Evolutionary conservation across 179 eudicot species (phyloP), one percentile per base, ranked within the genome.

Genomic region (Spinacia oleracea): DNA sequence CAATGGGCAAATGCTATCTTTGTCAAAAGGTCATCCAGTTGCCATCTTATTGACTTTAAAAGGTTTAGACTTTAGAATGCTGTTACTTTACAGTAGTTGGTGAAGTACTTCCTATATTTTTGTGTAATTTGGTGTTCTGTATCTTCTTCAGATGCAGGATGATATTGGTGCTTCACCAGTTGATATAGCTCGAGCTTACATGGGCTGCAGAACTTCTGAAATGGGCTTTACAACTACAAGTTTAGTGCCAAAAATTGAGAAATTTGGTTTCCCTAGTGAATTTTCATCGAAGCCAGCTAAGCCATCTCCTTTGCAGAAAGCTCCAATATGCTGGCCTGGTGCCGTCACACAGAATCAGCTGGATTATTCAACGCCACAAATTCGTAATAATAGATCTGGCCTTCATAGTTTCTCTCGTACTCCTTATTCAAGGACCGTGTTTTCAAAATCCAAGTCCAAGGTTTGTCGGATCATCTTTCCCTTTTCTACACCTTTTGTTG

Each of bases 151-250:
- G 97, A 83, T 84, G 51, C 87, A 79, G 69, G 85, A 84, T 74
- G 86, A 85, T 65, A 85, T 91, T 76, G 89, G 87, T 83, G 89
- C 92, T 43, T 96, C 98, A 35, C 99, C 99, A 50, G 82, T 90
- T 70, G 99, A 93, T 81, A 77, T 96, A 76, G 99, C 98, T 34
- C 91, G 84, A 80, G 98, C 99, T 81, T 96, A 90, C 80, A 96
- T 96, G 98, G 89, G 90, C 80, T 87, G 89, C 79, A 91, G 92
- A 75, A 78, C 81, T 40, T 78, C 90, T 58, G 92, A 88, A 76
- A 72, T 31, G 77, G 86, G 89, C 76, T 72, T 72, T 71, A 78
- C 83, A 78, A 82, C 88, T 70, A 70, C 69, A 50, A 76, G 79
- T 80, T 71, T 64, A 67, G 50, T 72, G 31, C 3, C 81, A 73